Conservation (phyloP, 768 basidiomycete genomes). For the Pulveroboletus sp. region DNA sequence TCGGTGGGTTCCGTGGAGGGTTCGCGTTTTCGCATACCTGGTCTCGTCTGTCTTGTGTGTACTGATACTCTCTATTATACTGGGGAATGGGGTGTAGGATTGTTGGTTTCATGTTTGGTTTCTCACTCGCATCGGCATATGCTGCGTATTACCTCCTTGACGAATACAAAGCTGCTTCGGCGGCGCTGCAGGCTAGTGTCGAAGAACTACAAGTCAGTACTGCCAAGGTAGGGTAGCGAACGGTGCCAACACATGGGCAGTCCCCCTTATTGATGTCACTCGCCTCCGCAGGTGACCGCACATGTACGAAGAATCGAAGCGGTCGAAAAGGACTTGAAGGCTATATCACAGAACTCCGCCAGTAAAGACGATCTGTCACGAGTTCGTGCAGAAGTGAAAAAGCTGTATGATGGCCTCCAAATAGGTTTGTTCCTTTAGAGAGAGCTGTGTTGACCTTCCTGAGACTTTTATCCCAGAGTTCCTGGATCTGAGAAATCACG, state of each 20-base stretch:
- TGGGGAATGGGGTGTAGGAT: slow-evolving; percentile 42
- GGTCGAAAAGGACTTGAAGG: slow-evolving; percentile 86
- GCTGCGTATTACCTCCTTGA: slow-evolving; percentile 86
- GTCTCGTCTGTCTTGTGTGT: background rate
- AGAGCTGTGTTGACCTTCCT: background rate
- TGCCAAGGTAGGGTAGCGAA: slow-evolving; percentile 50
- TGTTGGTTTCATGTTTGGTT: slow-evolving; percentile 83
- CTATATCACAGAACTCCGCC: slow-evolving; percentile 57
- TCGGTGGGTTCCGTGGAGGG: slow-evolving; percentile 72
- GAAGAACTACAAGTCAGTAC: slow-evolving; percentile 83
- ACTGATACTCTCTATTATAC: background rate
- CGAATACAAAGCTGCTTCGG: slow-evolving; percentile 85
- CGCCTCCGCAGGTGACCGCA: slow-evolving; percentile 58
- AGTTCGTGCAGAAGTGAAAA: slow-evolving; percentile 79
- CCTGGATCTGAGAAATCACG: slow-evolving; percentile 72
- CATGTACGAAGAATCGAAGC: slow-evolving; percentile 79
- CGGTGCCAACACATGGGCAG: background rate
- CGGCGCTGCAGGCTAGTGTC: slow-evolving; percentile 82
- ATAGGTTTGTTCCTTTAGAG: slow-evolving; percentile 48
- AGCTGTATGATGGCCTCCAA: slow-evolving; percentile 78
- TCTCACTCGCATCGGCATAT: slow-evolving; percentile 81
- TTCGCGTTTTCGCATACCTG: slow-evolving; percentile 24
- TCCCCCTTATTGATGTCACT: background rate
- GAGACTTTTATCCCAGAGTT: slow-evolving; percentile 48
- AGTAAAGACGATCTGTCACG: slow-evolving; percentile 78